Evolutionary conservation across 176 grass and related monocot genomes (phyloP), one percentile per base, ranked within the genome.

Genomic region (Rhynchospora tenuis): DNA sequence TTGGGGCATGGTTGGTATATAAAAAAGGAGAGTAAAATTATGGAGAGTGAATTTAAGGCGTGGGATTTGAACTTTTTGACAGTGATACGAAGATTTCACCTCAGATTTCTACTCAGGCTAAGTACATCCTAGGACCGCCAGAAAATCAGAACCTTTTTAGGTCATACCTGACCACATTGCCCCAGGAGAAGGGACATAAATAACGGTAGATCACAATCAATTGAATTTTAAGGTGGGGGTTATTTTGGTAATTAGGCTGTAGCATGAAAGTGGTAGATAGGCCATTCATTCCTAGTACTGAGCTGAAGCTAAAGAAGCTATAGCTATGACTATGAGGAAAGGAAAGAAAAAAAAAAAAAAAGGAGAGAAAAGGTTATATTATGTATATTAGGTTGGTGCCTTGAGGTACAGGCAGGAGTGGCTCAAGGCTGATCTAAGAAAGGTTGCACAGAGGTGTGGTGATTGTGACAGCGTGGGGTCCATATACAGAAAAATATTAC

Each of bases 341-440:
- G 61, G n/a, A 64, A 64, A 20, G 56, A 10, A 42, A 46, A 81
- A 20, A 12, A 7, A 38, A 11, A 60, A 56, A 46, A 80, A 62
- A 61, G 77, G 28, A 42, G 24, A 60, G 4, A 81, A 81, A 81
- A 43, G 17, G 8, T 78, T 60, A 58, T 60, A 20, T 62, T 79
- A 16, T 45, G 28, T 55, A 84, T 56, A 76, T 54, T 84, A 84
- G 84, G 77, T 81, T 59, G 19, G 48, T 19, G 20, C 38, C 72
- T 46, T 55, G 48, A 82, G 77, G 72, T 64, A 83, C 83, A 87
- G 81, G 84, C 69, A 75, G 81, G 88, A 86, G 64, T 90, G 90
- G 88, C 88, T 92, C 86, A 87, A 92, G 90, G 92, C 81, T 90
- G 92, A 89, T 78, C 68, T 77, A 79, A 67, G 20, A 82, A 82